Conservation (phyloP, 78 protist species). For the slime mould (Dictyostelium discoideum) region dicty_2.7 NC_007090.3:2875501-2876000, state of each 20-base stretch:
- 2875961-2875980: not conserved
- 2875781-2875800: slow-evolving; percentile 80
- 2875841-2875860: not conserved
- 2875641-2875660: slow-evolving; percentile 12
- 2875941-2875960: no score
- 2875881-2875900: not conserved
- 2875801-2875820: slow-evolving; percentile 63
- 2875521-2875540: not conserved
- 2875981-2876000: not conserved
- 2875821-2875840: slow-evolving; percentile 55
- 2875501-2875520: not conserved
- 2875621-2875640: not conserved
- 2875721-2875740: slow-evolving; percentile 48
- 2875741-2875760: not conserved
- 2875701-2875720: slow-evolving; percentile 9
- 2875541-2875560: not conserved
- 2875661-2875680: not conserved
- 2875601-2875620: not conserved
- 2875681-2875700: not conserved
- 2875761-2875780: not conserved
- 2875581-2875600: not conserved
- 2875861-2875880: not conserved
- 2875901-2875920: not conserved
- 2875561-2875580: not conserved
- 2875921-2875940: not conserved